Conservation (phyloP, 495 filamentous ascomycete genomes). For the Aspergillus funiculosus region DNA sequence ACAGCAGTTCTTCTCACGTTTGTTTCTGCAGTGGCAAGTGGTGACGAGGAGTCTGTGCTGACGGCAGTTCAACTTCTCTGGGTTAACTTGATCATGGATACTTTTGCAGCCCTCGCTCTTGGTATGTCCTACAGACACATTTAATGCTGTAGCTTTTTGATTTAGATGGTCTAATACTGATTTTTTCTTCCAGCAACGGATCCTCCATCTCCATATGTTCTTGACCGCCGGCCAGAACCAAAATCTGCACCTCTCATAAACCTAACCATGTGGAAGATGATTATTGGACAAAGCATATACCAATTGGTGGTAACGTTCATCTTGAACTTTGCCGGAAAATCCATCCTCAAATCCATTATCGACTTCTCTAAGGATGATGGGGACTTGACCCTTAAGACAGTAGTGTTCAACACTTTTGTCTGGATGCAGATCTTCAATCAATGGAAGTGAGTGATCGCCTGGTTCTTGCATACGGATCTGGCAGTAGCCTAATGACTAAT, state of each 20-base stretch:
- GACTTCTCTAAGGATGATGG: slow-evolving; percentile 37
- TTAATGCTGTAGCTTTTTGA: neutral
- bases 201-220: slow-evolving; percentile 61
- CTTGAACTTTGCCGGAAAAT: slow-evolving; percentile 64
- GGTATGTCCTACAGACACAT: slow-evolving; percentile 17
- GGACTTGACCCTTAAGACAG: slow-evolving; percentile 47
- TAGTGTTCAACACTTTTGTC: slow-evolving; percentile 88
- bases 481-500: slow-evolving; percentile 9
- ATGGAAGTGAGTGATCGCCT: slow-evolving; percentile 51
- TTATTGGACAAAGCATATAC: slow-evolving; percentile 77
- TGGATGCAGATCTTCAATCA: slow-evolving; percentile 97
- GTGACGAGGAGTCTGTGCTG: slow-evolving; percentile 63
- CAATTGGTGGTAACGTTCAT: slow-evolving; percentile 75
- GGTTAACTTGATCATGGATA: slow-evolving; percentile 94
- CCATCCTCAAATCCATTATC: slow-evolving; percentile 58
- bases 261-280: slow-evolving; percentile 90
- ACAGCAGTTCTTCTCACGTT: slow-evolving; percentile 82
- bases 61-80: slow-evolving; percentile 83
- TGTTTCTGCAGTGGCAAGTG: slow-evolving; percentile 66
- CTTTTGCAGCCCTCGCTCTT: slow-evolving; percentile 88
- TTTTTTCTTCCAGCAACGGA: slow-evolving; percentile 60
- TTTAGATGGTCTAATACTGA: neutral
- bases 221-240: slow-evolving; percentile 69
- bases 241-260: slow-evolving; percentile 75
- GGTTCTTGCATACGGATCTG: neutral